Conservation (phyloP, 1,284 basidiomycete species). For the Pisolithus thermaeus region DNA sequence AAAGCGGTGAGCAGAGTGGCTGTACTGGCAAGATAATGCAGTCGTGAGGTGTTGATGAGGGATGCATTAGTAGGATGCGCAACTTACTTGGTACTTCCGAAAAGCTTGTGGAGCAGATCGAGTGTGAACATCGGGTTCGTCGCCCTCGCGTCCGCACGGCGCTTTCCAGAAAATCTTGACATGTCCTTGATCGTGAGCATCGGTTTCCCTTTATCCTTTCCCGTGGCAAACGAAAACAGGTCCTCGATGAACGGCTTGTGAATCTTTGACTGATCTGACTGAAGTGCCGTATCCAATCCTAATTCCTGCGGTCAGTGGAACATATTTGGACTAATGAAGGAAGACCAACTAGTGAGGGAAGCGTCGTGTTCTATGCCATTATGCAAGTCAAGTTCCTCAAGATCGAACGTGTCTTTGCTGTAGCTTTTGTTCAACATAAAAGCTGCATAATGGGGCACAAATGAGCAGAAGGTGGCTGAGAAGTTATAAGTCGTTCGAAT, state of each 20-base stretch:
- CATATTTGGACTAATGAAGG: no score
- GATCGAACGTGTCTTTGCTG: constrained; percentile 51
- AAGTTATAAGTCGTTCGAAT: constrained; percentile 63
- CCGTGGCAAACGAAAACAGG: constrained; percentile 52
- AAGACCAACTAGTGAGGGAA: constrained; percentile 54
- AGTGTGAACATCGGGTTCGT: constrained; percentile 52
- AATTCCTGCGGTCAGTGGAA: neutral
- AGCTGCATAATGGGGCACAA: constrained; percentile 52
- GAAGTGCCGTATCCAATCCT: constrained; percentile 53
- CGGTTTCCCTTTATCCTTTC: constrained; percentile 44
- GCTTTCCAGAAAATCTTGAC: constrained; percentile 47
- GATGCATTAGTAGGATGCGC: neutral
- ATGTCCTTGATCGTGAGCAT: constrained; percentile 52
- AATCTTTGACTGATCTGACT: constrained; percentile 49
- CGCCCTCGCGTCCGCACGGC: constrained; percentile 47
- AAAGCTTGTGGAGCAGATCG: constrained; percentile 44
- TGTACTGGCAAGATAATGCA: constrained; percentile 32
- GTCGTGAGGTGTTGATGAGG: neutral
- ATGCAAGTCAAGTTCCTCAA: constrained; percentile 61
- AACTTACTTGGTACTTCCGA: constrained; percentile 61
- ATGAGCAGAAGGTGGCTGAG: constrained; percentile 56
- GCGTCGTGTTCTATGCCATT: constrained; percentile 77
- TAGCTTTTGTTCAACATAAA: constrained; percentile 51
- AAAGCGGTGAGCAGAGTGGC: constrained; percentile 58
- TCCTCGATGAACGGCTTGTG: constrained; percentile 46